Conservation (phyloP, 208 protist genomes). For the Angomonas deanei region DNA sequence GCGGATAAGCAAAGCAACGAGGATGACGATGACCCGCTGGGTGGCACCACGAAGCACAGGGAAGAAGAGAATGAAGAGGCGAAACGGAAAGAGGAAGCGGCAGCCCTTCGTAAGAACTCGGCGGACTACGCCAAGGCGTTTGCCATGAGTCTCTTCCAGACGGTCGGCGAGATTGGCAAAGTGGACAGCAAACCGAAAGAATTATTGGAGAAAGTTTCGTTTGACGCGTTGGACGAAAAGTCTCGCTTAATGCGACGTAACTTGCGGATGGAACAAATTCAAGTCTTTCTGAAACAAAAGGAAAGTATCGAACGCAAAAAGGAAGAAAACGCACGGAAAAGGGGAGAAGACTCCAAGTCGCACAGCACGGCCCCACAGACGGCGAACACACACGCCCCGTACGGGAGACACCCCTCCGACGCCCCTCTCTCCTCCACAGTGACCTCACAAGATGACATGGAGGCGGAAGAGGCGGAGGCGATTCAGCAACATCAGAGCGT, state of each 20-base stretch:
- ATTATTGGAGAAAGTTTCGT: conserved; percentile 25
- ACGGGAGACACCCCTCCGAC: not conserved
- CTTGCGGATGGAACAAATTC: conserved; percentile 25
- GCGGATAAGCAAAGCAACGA: not conserved
- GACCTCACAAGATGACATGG: conserved; percentile 8
- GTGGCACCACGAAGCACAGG: not conserved
- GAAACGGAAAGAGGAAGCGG: conserved; percentile 5
- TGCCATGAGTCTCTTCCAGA: conserved; percentile 10
- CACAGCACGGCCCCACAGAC: not conserved
- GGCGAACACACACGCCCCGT: not conserved
- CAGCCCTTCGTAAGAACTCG: conserved; percentile 19
- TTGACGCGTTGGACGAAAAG: conserved; percentile 26
- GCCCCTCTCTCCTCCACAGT: not conserved
- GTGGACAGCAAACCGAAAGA: conserved; percentile 23
- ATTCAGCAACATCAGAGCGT: conserved; percentile 15
- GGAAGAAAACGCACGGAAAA: conserved; percentile 1
- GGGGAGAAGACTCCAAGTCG: not conserved
- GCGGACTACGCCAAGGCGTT: conserved; percentile 19
- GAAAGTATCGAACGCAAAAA: conserved; percentile 7
- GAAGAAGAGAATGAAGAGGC: not conserved
- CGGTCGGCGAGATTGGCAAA: conserved; percentile 14
- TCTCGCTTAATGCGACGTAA: conserved; percentile 29
- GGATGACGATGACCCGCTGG: conserved; percentile 1
- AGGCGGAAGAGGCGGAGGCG: conserved; percentile 2
- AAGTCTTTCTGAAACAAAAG: conserved; percentile 8